Evolutionary conservation across 345 rosid genomes (phyloP), one percentile per base, ranked within the genome.

Genomic region (Theobroma cacao): DNA sequence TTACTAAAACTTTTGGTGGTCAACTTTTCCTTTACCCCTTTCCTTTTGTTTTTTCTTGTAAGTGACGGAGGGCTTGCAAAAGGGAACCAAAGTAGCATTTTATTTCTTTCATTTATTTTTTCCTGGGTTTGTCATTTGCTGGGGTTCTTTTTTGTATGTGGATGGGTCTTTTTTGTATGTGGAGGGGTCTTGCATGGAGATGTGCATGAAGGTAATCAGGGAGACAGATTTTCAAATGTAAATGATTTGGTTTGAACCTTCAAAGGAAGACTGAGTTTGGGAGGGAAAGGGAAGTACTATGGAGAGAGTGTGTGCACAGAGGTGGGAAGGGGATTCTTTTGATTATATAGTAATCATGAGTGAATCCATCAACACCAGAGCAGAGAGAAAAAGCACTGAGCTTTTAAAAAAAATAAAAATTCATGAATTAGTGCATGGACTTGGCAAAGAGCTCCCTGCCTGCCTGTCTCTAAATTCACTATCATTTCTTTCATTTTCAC

Each of bases 161-260:
- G 47, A 7, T 55, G 13, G 2, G 9, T 28, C 22, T 11, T n/a
- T 22, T 14, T 74, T 68, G 12, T 45, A 17, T 20, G 50, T 52
- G n/a, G 20, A 20, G 13, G 6, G 10, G 33, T 55, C 6, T 59
- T 87, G 90, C 88, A 86, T 81, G 92, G 83, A 80, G 80, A 74
- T 74, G 40, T 86, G 87, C 86, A 85, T 82, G 89, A 75, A 69
- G 82, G 71, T 74, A 50, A 52, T 62, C 72, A 53, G 22, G 82
- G 88, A 58, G 92, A 85, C 92, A 89, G 84, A 80, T 80, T 77
- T 89, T 89, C 92, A 77, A 83, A 86, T 59, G 80, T 2, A 77
- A 87, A 89, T 87, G 83, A 88, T 88, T 88, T 78, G 74, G 74
- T 85, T 84, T 76, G 75, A 81, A 80, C 74, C 30, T 33, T 76